Evolutionary conservation across 805 yeast species (phyloP).

Genomic region (Zygosaccharomyces lentus): DNA sequence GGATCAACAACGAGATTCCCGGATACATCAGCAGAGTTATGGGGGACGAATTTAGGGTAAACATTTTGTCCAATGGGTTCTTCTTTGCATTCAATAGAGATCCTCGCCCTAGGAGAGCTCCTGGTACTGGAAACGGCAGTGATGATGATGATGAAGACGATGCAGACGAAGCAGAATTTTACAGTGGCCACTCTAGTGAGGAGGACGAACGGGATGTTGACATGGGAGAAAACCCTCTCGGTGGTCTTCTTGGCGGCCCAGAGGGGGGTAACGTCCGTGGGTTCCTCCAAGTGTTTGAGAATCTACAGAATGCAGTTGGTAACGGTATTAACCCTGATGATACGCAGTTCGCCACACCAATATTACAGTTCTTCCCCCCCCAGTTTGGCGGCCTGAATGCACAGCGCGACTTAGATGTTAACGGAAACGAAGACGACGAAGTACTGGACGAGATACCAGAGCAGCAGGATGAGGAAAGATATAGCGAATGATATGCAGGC

Average conservation of each 20-base stretch:
- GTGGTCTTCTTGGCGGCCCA: slow-evolving; percentile 12
- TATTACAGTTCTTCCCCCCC: slow-evolving; percentile 23
- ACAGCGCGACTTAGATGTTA: slow-evolving; percentile 18
- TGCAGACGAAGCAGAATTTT: slow-evolving; percentile 19
- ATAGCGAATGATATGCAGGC: neutral
- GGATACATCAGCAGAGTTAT: slow-evolving; percentile 42
- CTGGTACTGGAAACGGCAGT: slow-evolving; percentile 17
- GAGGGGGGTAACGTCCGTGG: slow-evolving; percentile 25
- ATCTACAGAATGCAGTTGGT: slow-evolving; percentile 23
- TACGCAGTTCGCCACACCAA: slow-evolving; percentile 20
- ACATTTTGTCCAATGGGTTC: slow-evolving; percentile 27
- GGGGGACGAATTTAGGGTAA: slow-evolving; percentile 35
- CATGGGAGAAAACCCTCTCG: slow-evolving; percentile 16
- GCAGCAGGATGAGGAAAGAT: neutral
- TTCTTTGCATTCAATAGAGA: slow-evolving; percentile 28
- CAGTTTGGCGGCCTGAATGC: slow-evolving; percentile 18
- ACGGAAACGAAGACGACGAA: slow-evolving; percentile 23
- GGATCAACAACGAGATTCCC: slow-evolving; percentile 58
- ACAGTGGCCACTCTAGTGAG: slow-evolving; percentile 18
- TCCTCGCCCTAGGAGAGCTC: slow-evolving; percentile 23
- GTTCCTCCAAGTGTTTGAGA: slow-evolving; percentile 27
- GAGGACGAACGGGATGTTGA: slow-evolving; percentile 21
- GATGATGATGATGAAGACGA: slow-evolving; percentile 26
- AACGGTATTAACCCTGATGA: slow-evolving; percentile 19
- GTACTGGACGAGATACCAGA: slow-evolving; percentile 11